Evolutionary conservation across 2,329 filamentous ascomycete genomes (phyloP), one percentile per base, ranked within the genome.

Genomic region (Saccharata proteae): DNA sequence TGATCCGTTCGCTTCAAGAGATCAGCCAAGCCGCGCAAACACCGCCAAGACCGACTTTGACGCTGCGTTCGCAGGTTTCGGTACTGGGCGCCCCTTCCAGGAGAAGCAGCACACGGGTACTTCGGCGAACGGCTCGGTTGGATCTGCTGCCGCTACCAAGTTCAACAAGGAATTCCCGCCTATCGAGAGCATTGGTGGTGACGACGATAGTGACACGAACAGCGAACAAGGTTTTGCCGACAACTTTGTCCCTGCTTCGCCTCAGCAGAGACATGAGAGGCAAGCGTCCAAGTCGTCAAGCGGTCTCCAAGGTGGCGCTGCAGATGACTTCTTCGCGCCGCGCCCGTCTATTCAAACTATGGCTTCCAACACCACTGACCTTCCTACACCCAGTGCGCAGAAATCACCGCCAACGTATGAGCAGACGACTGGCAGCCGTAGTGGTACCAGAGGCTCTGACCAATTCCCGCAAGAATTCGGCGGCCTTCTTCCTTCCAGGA

Each of bases 101-200:
- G 61, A 61, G 32, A 65, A 62, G 36, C 40, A 35, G 14, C 43
- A 30, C 22, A 43, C 52, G 16, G 45, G 43, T 15, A 47, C 51
- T 20, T 48, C 42, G 16, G 35, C 44, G 4, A 51, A 50, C 40
- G 47, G 51, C 5, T 39, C 47, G 29, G 40, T 18, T 42, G 52
- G 18, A 44, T 44, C 43, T 37, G 48, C 16, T 43, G 44, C 21
- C n/a, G 30, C 68, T 3, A 62, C 57, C 33, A 59, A 54, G 24
- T 80, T 82, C 45, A 69, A 76, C 47, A 68, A 74, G 14, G 90
- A 96, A 51, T 96, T 96, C 49, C 90, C 90, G 18, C 90, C 88
- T 1, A 93, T 96, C 38, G 77, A 79, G n/a, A 83, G 88, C 51
- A 60, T 94, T 36, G 79, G 81, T 39, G 69, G 74, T 17, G 80